Conservation (phyloP, 1,284 basidiomycete genomes). For the Austroboletus novae-zelandiae region DNA sequence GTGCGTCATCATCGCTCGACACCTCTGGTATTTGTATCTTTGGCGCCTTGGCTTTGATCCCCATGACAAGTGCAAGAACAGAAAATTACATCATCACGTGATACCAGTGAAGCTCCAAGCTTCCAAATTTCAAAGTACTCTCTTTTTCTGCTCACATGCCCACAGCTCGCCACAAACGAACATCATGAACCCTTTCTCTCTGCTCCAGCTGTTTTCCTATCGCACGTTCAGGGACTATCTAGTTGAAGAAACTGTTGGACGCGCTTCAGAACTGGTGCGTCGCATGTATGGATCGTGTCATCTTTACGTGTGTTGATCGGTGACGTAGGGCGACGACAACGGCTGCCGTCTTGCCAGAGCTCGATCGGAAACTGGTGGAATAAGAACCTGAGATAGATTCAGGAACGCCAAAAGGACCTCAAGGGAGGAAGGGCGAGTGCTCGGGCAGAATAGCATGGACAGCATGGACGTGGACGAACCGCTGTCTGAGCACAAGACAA, state of each 20-base stretch:
- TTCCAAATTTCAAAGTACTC: too few relatives aligned
- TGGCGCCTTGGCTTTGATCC: slow-evolving; percentile 18
- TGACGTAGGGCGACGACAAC: slow-evolving; percentile 69
- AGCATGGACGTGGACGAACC: slow-evolving; percentile 53
- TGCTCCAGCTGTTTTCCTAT: slow-evolving; percentile 88
- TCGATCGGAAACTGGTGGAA: slow-evolving; percentile 46
- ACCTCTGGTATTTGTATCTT: slow-evolving; percentile 13
- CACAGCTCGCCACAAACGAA: too few relatives aligned
- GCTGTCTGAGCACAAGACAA: slow-evolving; percentile 30
- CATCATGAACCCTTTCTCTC: slow-evolving; percentile 33
- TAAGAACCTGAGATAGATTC: slow-evolving; percentile 41
- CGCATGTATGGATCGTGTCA: background rate
- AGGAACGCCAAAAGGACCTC: slow-evolving; percentile 47
- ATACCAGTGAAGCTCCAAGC: too few relatives aligned
- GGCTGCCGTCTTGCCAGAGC: slow-evolving; percentile 50
- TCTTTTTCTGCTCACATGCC: too few relatives aligned
- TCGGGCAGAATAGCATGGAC: slow-evolving; percentile 30
- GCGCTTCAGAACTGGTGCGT: slow-evolving; percentile 73
- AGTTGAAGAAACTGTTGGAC: slow-evolving; percentile 54
- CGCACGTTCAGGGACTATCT: slow-evolving; percentile 82
- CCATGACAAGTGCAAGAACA: background rate
- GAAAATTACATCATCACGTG: too few relatives aligned
- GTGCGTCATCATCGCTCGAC: slow-evolving; percentile 38
- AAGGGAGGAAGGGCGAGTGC: slow-evolving; percentile 37
- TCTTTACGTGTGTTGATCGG: slow-evolving; percentile 1